Conservation (phyloP, 139 green algal species). For the Chlorella vulgaris region DNA sequence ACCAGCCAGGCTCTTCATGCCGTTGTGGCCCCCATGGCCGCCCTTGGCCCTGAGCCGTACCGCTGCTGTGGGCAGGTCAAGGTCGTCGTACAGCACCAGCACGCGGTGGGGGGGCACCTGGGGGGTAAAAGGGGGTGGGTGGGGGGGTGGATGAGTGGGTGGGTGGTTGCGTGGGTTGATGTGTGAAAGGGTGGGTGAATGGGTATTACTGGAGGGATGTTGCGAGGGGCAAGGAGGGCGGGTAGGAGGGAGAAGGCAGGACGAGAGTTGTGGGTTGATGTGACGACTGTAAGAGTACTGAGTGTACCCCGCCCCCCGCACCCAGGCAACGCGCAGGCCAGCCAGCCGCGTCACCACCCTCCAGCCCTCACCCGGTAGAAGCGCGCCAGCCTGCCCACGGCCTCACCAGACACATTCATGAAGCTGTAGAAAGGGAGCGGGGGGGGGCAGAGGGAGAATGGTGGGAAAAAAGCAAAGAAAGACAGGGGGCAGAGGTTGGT, state of each 20-base stretch:
- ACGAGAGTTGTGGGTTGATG: not conserved
- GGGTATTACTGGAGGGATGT: no score
- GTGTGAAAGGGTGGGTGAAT: no score
- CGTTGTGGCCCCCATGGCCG: slow-evolving; percentile 95
- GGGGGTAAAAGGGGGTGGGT: not conserved
- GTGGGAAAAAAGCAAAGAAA: not conserved
- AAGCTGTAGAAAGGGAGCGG: slow-evolving; percentile 45
- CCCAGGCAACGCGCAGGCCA: no score
- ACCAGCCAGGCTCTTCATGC: slow-evolving; percentile 80
- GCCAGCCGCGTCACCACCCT: no score
- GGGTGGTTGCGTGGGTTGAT: not conserved
- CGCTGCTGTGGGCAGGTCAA: slow-evolving; percentile 67
- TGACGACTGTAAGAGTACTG: no score
- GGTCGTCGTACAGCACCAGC: slow-evolving; percentile 89
- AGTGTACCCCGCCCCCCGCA: no score
- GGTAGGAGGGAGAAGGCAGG: not conserved
- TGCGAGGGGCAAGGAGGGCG: no score
- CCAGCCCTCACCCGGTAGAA: slow-evolving; percentile 75
- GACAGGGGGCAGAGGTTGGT: not conserved
- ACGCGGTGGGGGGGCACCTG: slow-evolving; percentile 53
- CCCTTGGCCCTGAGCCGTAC: slow-evolving; percentile 78
- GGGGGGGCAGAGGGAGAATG: not conserved
- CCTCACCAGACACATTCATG: slow-evolving; percentile 91
- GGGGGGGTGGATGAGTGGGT: no score
- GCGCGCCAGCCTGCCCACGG: slow-evolving; percentile 66